Evolutionary conservation across 2,329 filamentous ascomycete genomes (phyloP).

Genomic region (Hypoxylon rubiginosum): DNA sequence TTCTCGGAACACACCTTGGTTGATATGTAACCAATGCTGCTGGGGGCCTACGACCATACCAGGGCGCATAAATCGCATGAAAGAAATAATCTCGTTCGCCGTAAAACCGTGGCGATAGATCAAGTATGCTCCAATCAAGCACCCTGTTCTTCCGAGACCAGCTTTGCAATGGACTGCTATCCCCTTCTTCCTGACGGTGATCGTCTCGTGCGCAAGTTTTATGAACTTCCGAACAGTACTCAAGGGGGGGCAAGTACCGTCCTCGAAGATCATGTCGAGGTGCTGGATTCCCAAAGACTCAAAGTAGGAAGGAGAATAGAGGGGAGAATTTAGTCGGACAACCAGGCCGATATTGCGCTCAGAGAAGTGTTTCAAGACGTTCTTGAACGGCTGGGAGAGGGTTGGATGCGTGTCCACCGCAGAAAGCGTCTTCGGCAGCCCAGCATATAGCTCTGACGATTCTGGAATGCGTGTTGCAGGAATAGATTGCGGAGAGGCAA

Average conservation of each 20-base stretch:
- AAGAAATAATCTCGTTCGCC: conserved; percentile 96
- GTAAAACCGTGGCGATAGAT: conserved; percentile 98
- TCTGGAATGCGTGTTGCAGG: conserved; percentile 80
- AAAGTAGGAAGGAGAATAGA: conserved; percentile 98
- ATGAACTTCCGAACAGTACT: conserved; percentile 95
- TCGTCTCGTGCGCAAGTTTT: conserved; percentile 93
- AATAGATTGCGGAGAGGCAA: conserved; percentile 91
- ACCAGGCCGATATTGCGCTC: conserved; percentile 92
- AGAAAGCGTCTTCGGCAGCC: conserved; percentile 80
- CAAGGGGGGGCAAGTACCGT: conserved; percentile 93
- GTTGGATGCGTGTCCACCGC: conserved; percentile 78
- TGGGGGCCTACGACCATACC: conserved; percentile 99
- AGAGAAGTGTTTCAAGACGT: conserved; percentile 90
- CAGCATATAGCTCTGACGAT: conserved; percentile 78
- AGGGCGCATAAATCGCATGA: conserved; percentile 98
- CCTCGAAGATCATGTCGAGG: conserved; percentile 99
- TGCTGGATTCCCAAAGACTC: conserved; percentile 95
- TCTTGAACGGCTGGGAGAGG: conserved; percentile 91
- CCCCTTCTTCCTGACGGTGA: conserved; percentile 88
- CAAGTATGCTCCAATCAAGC: conserved; percentile 95
- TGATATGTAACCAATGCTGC: conserved; percentile 98
- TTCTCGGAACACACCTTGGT: conserved; percentile 96
- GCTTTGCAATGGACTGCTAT: conserved; percentile 99
- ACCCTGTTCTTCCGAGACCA: conserved; percentile 93
- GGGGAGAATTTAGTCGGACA: conserved; percentile 92